Conservation (phyloP, 805 yeast genomes). For the Lipomyces mesembrius region DNA sequence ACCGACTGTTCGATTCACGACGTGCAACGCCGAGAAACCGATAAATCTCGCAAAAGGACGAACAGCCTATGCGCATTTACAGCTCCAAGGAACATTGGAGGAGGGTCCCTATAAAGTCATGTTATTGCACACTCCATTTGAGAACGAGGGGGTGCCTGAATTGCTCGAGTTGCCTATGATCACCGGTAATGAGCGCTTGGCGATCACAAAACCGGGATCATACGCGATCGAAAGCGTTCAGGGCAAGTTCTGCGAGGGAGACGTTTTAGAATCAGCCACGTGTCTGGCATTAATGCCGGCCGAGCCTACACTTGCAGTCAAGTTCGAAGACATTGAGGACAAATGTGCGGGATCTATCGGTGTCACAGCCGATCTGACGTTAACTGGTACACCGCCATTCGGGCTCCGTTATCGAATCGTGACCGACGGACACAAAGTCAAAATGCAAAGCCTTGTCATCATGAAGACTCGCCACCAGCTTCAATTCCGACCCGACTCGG, state of each 20-base stretch:
- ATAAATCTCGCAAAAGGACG: constrained; percentile 42
- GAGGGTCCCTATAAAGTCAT: constrained; percentile 57
- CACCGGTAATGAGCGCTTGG: constrained; percentile 39
- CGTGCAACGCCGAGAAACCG: constrained; percentile 44
- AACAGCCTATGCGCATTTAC: constrained; percentile 37
- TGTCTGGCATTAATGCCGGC: constrained; percentile 63
- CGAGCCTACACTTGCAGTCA: constrained; percentile 54
- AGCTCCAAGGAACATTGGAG: constrained; percentile 36
- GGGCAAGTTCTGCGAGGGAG: constrained; percentile 71
- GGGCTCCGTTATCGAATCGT: constrained; percentile 62
- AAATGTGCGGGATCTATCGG: constrained; percentile 94
- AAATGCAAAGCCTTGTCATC: constrained; percentile 43
- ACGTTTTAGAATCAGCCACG: constrained; percentile 59
- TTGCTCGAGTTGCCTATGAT: constrained; percentile 20
- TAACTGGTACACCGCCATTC: constrained; percentile 84
- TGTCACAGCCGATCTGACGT: constrained; percentile 66
- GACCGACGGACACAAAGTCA: constrained; percentile 45
- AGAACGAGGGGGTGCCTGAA: constrained; percentile 2
- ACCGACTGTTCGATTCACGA: constrained; percentile 54
- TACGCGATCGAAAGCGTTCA: constrained; percentile 60
- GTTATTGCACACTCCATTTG: constrained; percentile 36
- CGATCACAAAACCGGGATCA: constrained; percentile 64
- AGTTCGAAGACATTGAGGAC: constrained; percentile 67
- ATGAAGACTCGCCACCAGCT: constrained; percentile 56
- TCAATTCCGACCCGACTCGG: constrained; percentile 73